Evolutionary conservation across 2,329 filamentous ascomycete species (phyloP).

Genomic region (Podosphaera leucotricha): DNA sequence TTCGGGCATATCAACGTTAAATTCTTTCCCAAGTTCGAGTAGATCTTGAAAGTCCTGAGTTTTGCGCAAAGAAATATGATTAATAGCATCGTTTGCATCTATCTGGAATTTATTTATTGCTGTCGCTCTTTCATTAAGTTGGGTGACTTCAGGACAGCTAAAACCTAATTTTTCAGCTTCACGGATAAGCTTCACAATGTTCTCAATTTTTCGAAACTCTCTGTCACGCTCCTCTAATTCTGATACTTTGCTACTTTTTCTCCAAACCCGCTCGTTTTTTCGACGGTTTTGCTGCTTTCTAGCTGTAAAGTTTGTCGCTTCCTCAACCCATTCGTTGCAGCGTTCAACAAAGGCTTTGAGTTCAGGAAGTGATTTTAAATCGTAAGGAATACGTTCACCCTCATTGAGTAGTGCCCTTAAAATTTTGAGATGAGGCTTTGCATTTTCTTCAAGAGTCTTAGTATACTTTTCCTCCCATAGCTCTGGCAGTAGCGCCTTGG

Average conservation of each 20-base stretch:
- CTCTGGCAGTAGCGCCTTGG: conserved; percentile 70
- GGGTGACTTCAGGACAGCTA: conserved; percentile 73
- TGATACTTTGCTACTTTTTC: conserved; percentile 42
- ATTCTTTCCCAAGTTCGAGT: conserved; percentile 68
- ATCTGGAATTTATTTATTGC: conserved; percentile 68
- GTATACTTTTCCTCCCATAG: conserved; percentile 80
- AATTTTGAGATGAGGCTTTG: conserved; percentile 64
- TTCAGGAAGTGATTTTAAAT: conserved; percentile 57
- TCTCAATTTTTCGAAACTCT: conserved; percentile 70
- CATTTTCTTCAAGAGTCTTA: conserved; percentile 59
- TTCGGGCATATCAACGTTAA: conserved; percentile 81
- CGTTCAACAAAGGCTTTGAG: conserved; percentile 79
- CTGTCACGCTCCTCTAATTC: conserved; percentile 67
- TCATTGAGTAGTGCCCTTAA: conserved; percentile 68
- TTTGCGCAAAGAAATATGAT: conserved; percentile 37
- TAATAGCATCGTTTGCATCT: conserved; percentile 46
- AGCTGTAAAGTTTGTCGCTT: conserved; percentile 86
- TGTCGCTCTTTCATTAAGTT: conserved; percentile 63
- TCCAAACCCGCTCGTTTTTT: conserved; percentile 78
- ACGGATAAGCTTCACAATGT: conserved; percentile 62
- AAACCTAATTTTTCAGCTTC: conserved; percentile 77
- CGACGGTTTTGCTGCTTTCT: conserved; percentile 94
- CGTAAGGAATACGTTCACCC: conserved; percentile 88
- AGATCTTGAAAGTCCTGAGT: conserved; percentile 67
- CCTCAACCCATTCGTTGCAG: conserved; percentile 95